Conservation (phyloP, 1,284 basidiomycete species). For the Marasmius tenuissimus region DNA sequence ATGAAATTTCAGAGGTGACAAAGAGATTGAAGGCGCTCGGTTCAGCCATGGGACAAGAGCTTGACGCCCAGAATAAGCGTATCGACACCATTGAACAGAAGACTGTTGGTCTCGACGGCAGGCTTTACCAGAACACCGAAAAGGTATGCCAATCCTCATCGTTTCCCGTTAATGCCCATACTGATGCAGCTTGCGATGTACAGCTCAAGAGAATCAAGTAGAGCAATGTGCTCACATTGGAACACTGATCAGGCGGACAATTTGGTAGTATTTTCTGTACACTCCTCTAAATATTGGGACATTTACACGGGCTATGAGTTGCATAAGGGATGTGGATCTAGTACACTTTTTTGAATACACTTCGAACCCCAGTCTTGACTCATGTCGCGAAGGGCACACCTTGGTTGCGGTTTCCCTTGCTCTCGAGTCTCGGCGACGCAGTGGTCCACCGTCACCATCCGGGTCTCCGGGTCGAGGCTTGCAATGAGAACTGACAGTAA, state of each 20-base stretch:
- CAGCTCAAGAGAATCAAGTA: slow-evolving; percentile 75
- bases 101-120: slow-evolving; percentile 62
- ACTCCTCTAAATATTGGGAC: neutral
- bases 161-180: neutral
- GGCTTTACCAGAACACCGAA: slow-evolving; percentile 69
- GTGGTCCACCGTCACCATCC: too few species aligned
- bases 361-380: too few species aligned
- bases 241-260: neutral
- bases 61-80: slow-evolving; percentile 74
- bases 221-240: neutral
- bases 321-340: too few species aligned
- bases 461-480: too few species aligned
- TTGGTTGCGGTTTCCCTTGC: too few species aligned
- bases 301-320: neutral
- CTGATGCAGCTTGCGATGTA: slow-evolving; percentile 3
- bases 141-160: slow-evolving; percentile 44
- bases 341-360: too few species aligned
- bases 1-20: slow-evolving; percentile 83
- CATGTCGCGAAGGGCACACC: too few species aligned
- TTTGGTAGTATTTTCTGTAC: neutral
- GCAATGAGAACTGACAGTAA: too few species aligned
- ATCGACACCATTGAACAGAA: slow-evolving; percentile 73
- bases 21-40: slow-evolving; percentile 86
- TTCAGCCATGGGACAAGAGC: slow-evolving; percentile 80
- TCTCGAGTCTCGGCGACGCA: too few species aligned